Conservation (phyloP, 2,329 filamentous ascomycete species). For the Plectosphaerella plurivora region DNA sequence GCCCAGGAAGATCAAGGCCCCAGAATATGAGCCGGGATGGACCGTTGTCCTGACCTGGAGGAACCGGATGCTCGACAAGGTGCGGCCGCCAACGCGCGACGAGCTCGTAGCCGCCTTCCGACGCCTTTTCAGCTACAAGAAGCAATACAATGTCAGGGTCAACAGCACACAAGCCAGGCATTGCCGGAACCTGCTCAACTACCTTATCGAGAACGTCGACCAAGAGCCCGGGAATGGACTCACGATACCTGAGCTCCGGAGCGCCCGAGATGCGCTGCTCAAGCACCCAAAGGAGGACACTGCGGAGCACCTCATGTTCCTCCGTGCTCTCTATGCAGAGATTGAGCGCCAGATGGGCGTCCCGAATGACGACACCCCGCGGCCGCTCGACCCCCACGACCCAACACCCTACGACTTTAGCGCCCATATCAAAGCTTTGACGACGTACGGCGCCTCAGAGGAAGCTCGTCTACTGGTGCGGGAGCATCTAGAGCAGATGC, state of each 20-base stretch:
- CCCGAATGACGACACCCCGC: constrained; percentile 15
- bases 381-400: constrained; percentile 8
- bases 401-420: constrained; percentile 26
- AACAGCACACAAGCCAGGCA: constrained; percentile 63
- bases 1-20: constrained; percentile 54
- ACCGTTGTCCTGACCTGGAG: constrained; percentile 66
- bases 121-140: constrained; percentile 57
- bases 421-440: constrained; percentile 45
- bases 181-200: constrained; percentile 52
- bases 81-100: constrained; percentile 58
- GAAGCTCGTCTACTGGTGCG: constrained; percentile 38
- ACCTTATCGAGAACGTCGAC: constrained; percentile 43
- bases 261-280: constrained; percentile 39
- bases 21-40: constrained; percentile 66
- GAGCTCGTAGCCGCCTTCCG: constrained; percentile 63
- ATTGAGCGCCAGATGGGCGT: constrained; percentile 12
- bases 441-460: constrained; percentile 47
- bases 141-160: constrained; percentile 41
- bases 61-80: constrained; percentile 55
- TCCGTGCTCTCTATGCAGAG: constrained; percentile 35
- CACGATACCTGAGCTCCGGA: constrained; percentile 35
- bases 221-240: constrained; percentile 24
- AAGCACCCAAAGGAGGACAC: constrained; percentile 36
- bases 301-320: constrained; percentile 42
- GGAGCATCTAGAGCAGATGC: constrained; percentile 21